Conservation (phyloP, 345 rosid species). For the Salix viminalis region DNA sequence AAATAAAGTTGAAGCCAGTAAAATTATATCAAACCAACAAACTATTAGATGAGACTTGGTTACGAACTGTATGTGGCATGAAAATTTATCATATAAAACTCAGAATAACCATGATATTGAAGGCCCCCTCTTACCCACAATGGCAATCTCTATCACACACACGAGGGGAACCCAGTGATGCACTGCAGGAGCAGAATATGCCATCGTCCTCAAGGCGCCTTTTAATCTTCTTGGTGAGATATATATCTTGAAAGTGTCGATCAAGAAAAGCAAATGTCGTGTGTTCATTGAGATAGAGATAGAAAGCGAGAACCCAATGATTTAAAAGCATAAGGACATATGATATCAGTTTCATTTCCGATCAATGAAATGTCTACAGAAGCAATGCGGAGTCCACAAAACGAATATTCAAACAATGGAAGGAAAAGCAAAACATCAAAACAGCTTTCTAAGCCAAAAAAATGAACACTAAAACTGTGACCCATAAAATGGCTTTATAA, state of each 20-base stretch:
- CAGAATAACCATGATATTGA: not conserved
- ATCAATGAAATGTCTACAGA: not conserved
- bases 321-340: not conserved
- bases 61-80: not conserved
- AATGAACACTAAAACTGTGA: not conserved
- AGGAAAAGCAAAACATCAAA: not conserved
- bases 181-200: conserved; percentile 85
- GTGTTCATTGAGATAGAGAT: not conserved
- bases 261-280: conserved; percentile 26
- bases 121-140: conserved; percentile 70
- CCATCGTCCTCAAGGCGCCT: conserved; percentile 85
- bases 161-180: conserved; percentile 52
- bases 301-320: not conserved
- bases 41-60: not conserved
- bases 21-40: not conserved
- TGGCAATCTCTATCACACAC: conserved; percentile 88
- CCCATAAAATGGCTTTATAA: conserved; percentile 1
- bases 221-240: conserved; percentile 74
- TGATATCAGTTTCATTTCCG: not conserved
- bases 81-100: not conserved
- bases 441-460: not conserved
- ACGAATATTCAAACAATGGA: not conserved
- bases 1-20: not conserved
- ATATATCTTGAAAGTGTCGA: conserved; percentile 55
- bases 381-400: not conserved